Conservation (phyloP, 768 basidiomycete genomes). For the Hygrocybe coccinea region DNA sequence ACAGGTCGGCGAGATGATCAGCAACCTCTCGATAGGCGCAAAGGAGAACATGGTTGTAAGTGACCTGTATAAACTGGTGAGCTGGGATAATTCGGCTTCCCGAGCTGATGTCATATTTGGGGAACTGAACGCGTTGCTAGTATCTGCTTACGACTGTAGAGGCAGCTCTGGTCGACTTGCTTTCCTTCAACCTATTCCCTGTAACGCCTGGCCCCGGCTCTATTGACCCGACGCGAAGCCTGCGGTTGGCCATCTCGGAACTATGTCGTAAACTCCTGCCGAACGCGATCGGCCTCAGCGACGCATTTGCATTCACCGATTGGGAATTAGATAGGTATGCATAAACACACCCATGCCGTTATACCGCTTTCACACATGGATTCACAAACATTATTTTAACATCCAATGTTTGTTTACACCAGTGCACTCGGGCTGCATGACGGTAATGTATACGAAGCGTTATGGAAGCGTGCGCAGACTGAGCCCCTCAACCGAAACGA, state of each 20-base stretch:
- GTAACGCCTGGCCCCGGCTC: slow-evolving; percentile 13
- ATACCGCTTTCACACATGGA: not conserved
- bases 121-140: slow-evolving; percentile 29
- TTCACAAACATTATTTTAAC: not conserved
- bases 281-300: slow-evolving; percentile 61
- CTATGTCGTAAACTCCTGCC: slow-evolving; percentile 53
- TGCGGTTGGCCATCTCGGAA: slow-evolving; percentile 48
- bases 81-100: slow-evolving; percentile 12
- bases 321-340: slow-evolving; percentile 67
- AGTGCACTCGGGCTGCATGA: slow-evolving; percentile 61
- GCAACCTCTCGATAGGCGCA: slow-evolving; percentile 18
- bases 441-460: slow-evolving; percentile 63
- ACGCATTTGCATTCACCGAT: slow-evolving; percentile 71
- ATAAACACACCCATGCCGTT: not conserved
- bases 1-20: slow-evolving; percentile 48
- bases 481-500: slow-evolving; percentile 57
- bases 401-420: too few species aligned
- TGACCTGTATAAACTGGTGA: slow-evolving; percentile 43
- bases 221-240: slow-evolving; percentile 41
- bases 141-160: slow-evolving; percentile 59
- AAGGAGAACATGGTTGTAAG: slow-evolving; percentile 28
- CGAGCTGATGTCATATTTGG: not conserved
- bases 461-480: slow-evolving; percentile 53
- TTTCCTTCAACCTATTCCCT: slow-evolving; percentile 49
- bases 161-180: slow-evolving; percentile 50